Base-by-base conservation (phyloP, 805 yeast species). In the Blastobotrys americana region DNA sequence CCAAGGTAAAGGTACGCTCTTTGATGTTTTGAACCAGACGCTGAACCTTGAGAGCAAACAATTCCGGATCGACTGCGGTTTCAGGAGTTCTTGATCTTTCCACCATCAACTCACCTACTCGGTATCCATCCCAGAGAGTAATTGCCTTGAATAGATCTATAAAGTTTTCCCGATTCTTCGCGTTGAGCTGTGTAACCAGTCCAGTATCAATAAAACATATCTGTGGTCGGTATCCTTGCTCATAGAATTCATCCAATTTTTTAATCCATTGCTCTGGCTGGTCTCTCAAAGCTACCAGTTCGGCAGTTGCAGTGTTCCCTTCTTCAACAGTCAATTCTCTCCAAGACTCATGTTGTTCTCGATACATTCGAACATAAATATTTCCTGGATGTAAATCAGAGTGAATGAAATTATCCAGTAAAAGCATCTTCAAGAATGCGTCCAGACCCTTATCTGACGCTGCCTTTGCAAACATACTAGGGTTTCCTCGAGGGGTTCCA, bases 321-420 rank as follows among this genome's bases (percentile, higher is more conserved):
- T 55, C 56, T 5, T 55, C 51, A 10, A 55, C 42, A n/a, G 52
- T 55, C 31, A 25, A 13, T 25, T 25, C 31, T 8, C 31, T 8
- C 31, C 31, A 25, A 8, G 31, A 25, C 17, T 34, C 19, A 19
- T 34, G 37, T 13, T 39, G 9, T 2, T 67, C 72, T 53, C 77
- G 78, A 53, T 80, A 72, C 55, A 84, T 80, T 39, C 86, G 67
- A 5, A 86, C 76, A 70, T 88, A 77, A 58, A 93, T 85, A 61
- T 93, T 93, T 3, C 99, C 99, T 0, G 98, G 97, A 55, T 93
- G 99, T 47, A 93, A 70, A 66, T 93, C 99, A 0, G 97, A 90
- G 62, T 93, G 99, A 37, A 89, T 86, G 63, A 93, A 93, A 61
- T 93, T 89, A 66, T 93, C 95, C 43, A 90, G 65, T 42, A 93